Base-by-base conservation (phyloP, 108 stramenopile species). In the Nitzschia sp. region DNA sequence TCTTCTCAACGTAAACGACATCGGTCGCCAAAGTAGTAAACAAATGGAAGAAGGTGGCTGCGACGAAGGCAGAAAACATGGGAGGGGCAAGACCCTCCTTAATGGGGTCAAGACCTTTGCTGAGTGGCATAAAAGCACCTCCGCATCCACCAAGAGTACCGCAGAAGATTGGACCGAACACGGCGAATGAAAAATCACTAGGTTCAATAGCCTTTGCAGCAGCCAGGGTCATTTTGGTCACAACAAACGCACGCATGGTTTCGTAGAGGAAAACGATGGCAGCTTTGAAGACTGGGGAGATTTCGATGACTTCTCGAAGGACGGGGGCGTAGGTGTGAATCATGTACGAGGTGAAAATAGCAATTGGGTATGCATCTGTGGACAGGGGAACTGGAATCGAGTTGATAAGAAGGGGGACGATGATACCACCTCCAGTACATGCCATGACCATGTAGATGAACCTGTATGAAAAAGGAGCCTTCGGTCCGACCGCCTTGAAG, bases 91-190 rank as follows among this genome's bases (percentile, higher is more conserved):
- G 59, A 33, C 94, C 94, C 23, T 63, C 79, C 58, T 80, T 62
- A 66, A 96, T 80, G 19, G 95, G 95, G 63, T 87, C 82, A 60
- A 96, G 79, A 21, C 95, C 95, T 77, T 93, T 94, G 81, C 73
- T 87, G 56, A 93, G 50, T 5, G 95, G 95, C 46, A 96, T 38
- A 60, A 96, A 96, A 27, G 86, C 89, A 9, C 92, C 95, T 29
- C 95, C 95, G 63, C 90, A 93, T 22, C 95, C 95, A 58, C 78
- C 82, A 56, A 93, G 77, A 9, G 92, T 75, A 27, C 95, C 95
- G 68, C 95, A 96, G 61, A 96, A 77, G 50, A 96, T 96, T 8
- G 95, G 95, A 48, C 92, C 95, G 63, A 92, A 96, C 11, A 96
- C 29, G 11, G 95, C 71, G 56, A 92, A 85, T 27, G 79, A 76